phyloP scores from a whole-genome alignment of 2,329 filamentous ascomycete genomes.

The Ophiostoma fasciatum region DNA sequence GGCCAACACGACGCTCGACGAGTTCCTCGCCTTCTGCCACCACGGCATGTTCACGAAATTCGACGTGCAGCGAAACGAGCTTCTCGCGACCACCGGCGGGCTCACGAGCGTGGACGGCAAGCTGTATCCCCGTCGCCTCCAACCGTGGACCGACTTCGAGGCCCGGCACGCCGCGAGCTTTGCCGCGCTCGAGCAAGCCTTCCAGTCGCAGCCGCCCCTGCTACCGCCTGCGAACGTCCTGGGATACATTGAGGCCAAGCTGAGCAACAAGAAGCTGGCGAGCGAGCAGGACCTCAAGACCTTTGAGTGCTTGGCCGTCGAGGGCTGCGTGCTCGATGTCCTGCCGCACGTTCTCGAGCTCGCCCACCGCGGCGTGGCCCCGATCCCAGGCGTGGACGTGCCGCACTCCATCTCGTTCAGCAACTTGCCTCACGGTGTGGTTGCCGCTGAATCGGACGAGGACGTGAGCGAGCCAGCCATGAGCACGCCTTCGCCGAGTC shows the following conservation, averaged over 20 bases:
- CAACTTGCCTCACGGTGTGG: constrained; percentile 4
- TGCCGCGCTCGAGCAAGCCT: neutral
- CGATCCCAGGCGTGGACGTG: neutral
- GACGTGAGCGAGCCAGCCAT: neutral
- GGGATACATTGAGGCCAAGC: neutral
- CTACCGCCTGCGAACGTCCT: constrained; percentile 2
- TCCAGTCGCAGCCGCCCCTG: neutral
- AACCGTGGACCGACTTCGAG: constrained; percentile 2
- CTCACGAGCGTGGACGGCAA: constrained; percentile 4
- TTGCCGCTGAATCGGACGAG: constrained; percentile 4
- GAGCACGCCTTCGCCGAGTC: neutral
- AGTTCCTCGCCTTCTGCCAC: constrained; percentile 3
- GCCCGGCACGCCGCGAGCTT: constrained; percentile 1
- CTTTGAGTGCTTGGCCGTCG: constrained; percentile 6
- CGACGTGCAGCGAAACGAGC: neutral
- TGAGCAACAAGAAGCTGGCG: constrained; percentile 2
- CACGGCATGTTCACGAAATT: constrained; percentile 1
- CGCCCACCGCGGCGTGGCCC: constrained; percentile 5
- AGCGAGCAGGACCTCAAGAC: constrained; percentile 5
- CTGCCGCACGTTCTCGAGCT: constrained; percentile 2
- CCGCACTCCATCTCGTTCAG: neutral
- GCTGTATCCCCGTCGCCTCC: constrained; percentile 1
- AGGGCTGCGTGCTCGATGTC: constrained; percentile 5
- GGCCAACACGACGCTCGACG: neutral
- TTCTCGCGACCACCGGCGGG: neutral